Evolutionary conservation across 768 basidiomycete species (phyloP).

Genomic region (Trametes villosa): DNA sequence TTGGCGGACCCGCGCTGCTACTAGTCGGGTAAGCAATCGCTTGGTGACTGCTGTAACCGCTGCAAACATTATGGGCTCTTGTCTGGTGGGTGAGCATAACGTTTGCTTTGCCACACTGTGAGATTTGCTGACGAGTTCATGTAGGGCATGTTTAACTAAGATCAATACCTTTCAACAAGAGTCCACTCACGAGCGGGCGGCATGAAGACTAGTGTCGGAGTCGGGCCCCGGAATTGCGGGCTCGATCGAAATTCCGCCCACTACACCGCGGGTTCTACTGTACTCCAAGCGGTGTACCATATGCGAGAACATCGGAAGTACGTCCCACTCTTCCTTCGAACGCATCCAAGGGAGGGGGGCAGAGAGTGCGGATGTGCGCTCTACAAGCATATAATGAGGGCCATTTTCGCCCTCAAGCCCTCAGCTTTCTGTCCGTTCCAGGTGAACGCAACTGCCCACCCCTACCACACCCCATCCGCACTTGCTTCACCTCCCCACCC

Average conservation of each 20-base stretch:
- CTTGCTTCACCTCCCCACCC: not conserved
- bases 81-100: too few relatives aligned
- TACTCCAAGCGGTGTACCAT: not conserved
- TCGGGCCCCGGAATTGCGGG: not conserved
- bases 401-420: slow-evolving; percentile 1
- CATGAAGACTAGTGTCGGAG: too few relatives aligned
- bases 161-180: too few relatives aligned
- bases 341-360: not conserved
- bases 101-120: too few relatives aligned
- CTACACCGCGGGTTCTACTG: not conserved
- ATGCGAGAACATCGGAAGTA: not conserved
- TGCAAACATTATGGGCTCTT: too few relatives aligned
- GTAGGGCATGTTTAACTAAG: too few relatives aligned
- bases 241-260: slow-evolving; percentile 8
- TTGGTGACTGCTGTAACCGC: too few relatives aligned
- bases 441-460: slow-evolving; percentile 16
- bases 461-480: slow-evolving; percentile 3
- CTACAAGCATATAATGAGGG: slow-evolving; percentile 4
- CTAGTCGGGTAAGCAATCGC: too few relatives aligned
- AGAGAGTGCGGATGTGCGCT: not conserved
- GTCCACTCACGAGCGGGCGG: too few relatives aligned
- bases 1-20: too few relatives aligned
- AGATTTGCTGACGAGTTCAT: too few relatives aligned
- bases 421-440: slow-evolving; percentile 11
- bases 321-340: not conserved